These are phyloP conservation scores for Kregervanrija fluxuum DNA, from an alignment of 805 yeast species.

Conservation along the genomic window DNA sequence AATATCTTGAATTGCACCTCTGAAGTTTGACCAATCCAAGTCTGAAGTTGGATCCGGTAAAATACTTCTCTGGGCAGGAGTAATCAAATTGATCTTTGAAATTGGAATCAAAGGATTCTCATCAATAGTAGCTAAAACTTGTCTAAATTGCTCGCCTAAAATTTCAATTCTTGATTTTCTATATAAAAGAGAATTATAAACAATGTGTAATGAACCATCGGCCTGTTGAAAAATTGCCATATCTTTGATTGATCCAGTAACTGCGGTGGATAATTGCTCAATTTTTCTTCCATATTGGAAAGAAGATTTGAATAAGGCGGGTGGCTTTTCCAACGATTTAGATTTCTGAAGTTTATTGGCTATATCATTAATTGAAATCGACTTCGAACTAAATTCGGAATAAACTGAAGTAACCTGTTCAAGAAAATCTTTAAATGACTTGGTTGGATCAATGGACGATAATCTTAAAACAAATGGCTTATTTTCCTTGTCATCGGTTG, in stretches of 20 bases:
- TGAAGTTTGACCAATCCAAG: slow-evolving; percentile 82
- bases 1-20: slow-evolving; percentile 96
- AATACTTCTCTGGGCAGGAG: slow-evolving; percentile 49
- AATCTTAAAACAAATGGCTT: slow-evolving; percentile 58
- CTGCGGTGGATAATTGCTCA: slow-evolving; percentile 36
- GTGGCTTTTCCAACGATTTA: slow-evolving; percentile 48
- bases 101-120: slow-evolving; percentile 35
- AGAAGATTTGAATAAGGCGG: slow-evolving; percentile 56
- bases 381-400: slow-evolving; percentile 23
- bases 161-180: slow-evolving; percentile 59
- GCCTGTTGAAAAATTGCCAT: slow-evolving; percentile 45
- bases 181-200: slow-evolving; percentile 73
- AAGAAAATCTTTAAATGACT: slow-evolving; percentile 48
- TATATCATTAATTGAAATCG: slow-evolving; percentile 50
- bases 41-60: slow-evolving; percentile 86
- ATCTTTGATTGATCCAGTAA: slow-evolving; percentile 55
- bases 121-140: slow-evolving; percentile 37
- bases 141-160: slow-evolving; percentile 65
- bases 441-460: slow-evolving; percentile 41
- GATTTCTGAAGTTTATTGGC: slow-evolving; percentile 41
- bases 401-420: slow-evolving; percentile 37
- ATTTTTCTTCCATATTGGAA: slow-evolving; percentile 38
- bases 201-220: slow-evolving; percentile 34
- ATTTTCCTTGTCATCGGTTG: slow-evolving; percentile 46
- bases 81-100: slow-evolving; percentile 60